Percentiles rank a stretch among this genome's conserved stretches.
Evolutionary conservation across 2,329 filamentous ascomycete genomes (phyloP).

Genomic region (Lasiodiplodia sp.): DNA sequence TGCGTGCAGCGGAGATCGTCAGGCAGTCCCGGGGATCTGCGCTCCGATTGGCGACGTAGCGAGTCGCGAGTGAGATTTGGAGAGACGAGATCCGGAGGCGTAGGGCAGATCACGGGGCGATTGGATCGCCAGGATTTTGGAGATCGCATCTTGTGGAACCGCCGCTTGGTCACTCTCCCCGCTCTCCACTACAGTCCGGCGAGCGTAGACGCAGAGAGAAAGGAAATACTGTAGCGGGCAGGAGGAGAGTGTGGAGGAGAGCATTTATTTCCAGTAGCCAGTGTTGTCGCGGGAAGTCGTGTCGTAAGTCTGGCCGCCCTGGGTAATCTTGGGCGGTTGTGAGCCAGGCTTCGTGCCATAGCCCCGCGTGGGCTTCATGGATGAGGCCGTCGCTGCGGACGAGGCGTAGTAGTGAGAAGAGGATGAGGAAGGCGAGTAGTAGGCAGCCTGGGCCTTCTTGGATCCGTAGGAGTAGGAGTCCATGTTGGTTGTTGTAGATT

Average conservation of each 20-base stretch:
- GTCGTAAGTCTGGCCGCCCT: constrained; percentile 18
- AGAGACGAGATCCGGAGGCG: background rate
- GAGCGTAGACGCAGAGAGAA: background rate
- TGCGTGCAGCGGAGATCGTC: constrained; percentile 1
- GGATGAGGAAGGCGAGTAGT: constrained; percentile 15
- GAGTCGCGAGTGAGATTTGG: background rate
- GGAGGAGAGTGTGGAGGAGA: background rate
- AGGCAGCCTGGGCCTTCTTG: constrained; percentile 15
- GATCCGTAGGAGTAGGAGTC: constrained; percentile 17
- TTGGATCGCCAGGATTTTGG: background rate
- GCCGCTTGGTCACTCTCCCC: background rate
- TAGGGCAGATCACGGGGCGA: background rate
- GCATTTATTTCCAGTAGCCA: constrained; percentile 19
- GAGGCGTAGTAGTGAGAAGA: constrained; percentile 25
- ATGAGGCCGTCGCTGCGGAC: constrained; percentile 24
- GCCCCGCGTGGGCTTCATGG: constrained; percentile 24
- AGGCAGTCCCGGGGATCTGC: background rate
- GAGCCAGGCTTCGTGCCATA: constrained; percentile 27
- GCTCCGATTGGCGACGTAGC: background rate
- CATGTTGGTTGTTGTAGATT: constrained; percentile 8
- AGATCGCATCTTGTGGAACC: constrained; percentile 1
- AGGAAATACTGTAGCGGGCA: background rate
- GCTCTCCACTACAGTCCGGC: constrained; percentile 14
- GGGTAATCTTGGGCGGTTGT: background rate
- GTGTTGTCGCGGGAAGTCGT: background rate